These are phyloP conservation scores for Talaromyces nanjingensis DNA, from an alignment of 495 filamentous ascomycete species.

Conservation along the genomic window DNA sequence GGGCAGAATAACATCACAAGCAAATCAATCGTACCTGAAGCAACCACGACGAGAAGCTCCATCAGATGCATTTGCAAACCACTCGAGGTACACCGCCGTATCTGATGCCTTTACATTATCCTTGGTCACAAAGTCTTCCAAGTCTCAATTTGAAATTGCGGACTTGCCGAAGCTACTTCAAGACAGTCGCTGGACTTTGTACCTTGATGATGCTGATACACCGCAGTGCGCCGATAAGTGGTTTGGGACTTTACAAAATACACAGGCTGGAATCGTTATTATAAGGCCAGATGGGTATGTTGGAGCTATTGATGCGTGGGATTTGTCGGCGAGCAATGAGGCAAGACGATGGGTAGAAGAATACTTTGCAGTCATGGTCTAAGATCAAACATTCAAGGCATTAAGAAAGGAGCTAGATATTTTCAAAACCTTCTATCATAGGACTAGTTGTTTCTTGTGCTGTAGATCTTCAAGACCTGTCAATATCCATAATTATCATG, in stretches of 20 bases:
- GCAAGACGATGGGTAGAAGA: constrained; percentile 50
- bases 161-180: constrained; percentile 52
- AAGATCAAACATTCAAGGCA: background rate
- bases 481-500: background rate
- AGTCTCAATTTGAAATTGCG: constrained; percentile 49
- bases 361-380: constrained; percentile 38
- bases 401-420: background rate
- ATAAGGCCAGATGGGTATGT: constrained; percentile 65
- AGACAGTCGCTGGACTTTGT: constrained; percentile 60
- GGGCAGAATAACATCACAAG: constrained; percentile 37
- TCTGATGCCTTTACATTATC: constrained; percentile 54
- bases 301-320: constrained; percentile 50
- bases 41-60: constrained; percentile 42
- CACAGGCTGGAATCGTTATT: constrained; percentile 50
- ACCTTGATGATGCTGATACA: constrained; percentile 53
- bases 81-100: constrained; percentile 51
- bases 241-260: constrained; percentile 46
- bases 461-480: background rate
- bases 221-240: constrained; percentile 53
- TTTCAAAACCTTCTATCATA: background rate
- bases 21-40: constrained; percentile 45
- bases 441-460: no score
- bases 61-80: constrained; percentile 52
- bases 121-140: constrained; percentile 48
- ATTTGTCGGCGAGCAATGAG: constrained; percentile 31